Conservation (phyloP, 345 rosid genomes). For the Syzygium aromaticum region DNA sequence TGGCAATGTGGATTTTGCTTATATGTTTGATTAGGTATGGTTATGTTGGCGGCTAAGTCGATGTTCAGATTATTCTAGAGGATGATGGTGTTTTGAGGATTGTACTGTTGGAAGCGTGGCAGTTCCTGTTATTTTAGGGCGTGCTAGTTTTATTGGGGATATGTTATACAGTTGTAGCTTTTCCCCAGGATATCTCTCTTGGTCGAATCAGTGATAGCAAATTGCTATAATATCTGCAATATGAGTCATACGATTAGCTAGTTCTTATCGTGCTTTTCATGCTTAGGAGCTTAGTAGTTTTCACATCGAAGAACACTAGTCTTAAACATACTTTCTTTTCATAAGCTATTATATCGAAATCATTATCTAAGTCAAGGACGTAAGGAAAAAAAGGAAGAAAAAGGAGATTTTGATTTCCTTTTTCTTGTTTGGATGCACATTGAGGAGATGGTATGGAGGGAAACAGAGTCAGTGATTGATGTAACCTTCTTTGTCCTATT, state of each 20-base stretch:
- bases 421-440: background rate
- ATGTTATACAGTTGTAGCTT: background rate
- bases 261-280: background rate
- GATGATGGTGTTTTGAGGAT: background rate
- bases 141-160: background rate
- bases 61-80: background rate
- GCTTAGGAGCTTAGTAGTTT: background rate
- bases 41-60: background rate
- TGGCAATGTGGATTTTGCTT: background rate
- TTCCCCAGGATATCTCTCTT: background rate
- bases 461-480: background rate
- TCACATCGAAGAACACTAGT: background rate
- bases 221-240: background rate
- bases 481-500: background rate
- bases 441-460: background rate
- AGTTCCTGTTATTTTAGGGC: background rate
- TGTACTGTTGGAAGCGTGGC: background rate
- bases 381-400: background rate
- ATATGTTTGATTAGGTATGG: background rate
- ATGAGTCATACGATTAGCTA: background rate
- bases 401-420: background rate
- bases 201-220: background rate
- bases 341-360: background rate
- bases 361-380: background rate
- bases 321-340: background rate